These are phyloP conservation scores for Globisporangium parvum DNA, from an alignment of 352 stramenopile species.

Conservation along the genomic window DNA sequence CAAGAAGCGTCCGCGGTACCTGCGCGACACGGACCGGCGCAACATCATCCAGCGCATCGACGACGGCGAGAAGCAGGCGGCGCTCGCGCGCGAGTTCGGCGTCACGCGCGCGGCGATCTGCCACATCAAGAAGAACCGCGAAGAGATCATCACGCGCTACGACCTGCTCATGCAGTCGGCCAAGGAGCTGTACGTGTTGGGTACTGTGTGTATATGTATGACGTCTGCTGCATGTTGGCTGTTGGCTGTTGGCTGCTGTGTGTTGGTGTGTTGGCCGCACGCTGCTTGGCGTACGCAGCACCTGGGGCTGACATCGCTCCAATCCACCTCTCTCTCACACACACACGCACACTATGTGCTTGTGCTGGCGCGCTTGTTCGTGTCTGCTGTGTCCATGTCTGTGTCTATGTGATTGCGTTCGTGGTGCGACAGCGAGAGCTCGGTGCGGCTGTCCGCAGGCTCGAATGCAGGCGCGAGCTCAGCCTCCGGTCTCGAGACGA, in stretches of 20 bases:
- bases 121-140: conserved; percentile 77
- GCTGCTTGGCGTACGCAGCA: too few species aligned
- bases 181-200: conserved; percentile 37
- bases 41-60: conserved; percentile 68
- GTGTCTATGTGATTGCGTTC: too few species aligned
- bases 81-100: conserved; percentile 56
- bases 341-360: too few species aligned
- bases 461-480: background rate
- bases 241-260: background rate
- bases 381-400: too few species aligned
- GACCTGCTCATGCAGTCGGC: conserved; percentile 48
- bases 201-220: background rate
- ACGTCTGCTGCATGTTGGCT: background rate
- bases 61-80: conserved; percentile 56
- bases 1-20: conserved; percentile 43
- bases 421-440: conserved; percentile 23
- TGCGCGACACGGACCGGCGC: conserved; percentile 48
- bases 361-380: too few species aligned
- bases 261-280: background rate
- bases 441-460: background rate
- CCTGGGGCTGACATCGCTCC: too few species aligned
- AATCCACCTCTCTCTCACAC: too few species aligned
- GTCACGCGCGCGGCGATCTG: conserved; percentile 65
- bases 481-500: background rate
- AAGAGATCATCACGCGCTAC: conserved; percentile 64